Evolutionary conservation across 2,329 filamentous ascomycete species (phyloP), one percentile per base, ranked within the genome.

Genomic region (Xylaria sp.): DNA sequence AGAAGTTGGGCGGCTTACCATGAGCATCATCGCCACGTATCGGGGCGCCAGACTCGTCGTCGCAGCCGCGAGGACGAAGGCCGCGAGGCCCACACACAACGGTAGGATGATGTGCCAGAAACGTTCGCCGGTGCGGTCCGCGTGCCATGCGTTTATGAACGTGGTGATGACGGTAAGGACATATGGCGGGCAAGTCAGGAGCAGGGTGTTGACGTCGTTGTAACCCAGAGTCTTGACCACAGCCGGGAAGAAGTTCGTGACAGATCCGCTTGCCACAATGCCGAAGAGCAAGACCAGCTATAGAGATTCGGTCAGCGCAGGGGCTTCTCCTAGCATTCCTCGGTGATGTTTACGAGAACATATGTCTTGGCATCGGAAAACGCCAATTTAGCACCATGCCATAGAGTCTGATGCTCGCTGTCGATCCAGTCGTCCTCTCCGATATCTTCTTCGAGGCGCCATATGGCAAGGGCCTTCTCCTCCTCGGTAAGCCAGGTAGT

Each of bases 1-100:
- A 13, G 22, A 0, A 34, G 4, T 19, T 13, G 48, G 34, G 20
- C 57, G 57, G 52, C 74, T 71, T 39, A 81, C 77, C 84, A 91
- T 90, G 38, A 91, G 74, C 80, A 91, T 86, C 80, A 91, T 90
- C 24, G 84, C 78, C 7, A 88, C 71, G 59, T 91, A 91, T 34
- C 88, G 78, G 0, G 87, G 82, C 0, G 77, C 87, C 0, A 80
- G 76, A 2, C 75, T 68, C 0, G 78, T 84, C 0, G 88, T 90
- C 0, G 83, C 75, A 1, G 86, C 87, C 7, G 84, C 84, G 46
- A 91, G 76, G 62, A 91, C 87, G 71, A 88, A 91, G 2, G 85
- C 82, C 0, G 74, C 73, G 2, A 90, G 76, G 13, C 83, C 82
- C 39, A 90, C 74, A 52, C 76, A 80, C 11, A 90, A 76, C 0